Conservation (phyloP, 306 rosid species). For the Rosa rugosa region DNA sequence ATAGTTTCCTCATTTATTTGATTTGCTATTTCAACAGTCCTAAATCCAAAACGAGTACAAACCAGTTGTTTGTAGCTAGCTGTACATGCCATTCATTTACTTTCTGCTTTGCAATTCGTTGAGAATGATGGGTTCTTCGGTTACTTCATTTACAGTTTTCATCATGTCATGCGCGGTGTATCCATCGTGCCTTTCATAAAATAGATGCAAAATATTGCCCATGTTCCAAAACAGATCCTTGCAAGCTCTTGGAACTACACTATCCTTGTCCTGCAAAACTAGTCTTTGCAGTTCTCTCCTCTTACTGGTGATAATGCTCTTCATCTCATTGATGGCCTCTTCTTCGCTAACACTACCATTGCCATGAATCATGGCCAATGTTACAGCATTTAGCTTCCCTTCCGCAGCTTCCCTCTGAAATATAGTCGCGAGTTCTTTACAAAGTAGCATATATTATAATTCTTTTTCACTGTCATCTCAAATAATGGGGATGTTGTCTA, state of each 20-base stretch:
- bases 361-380: conserved; percentile 39
- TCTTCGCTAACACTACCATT: conserved; percentile 40
- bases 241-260: conserved; percentile 73
- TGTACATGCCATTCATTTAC: neutral
- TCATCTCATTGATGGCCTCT: conserved; percentile 42
- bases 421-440: conserved; percentile 3
- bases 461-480: neutral
- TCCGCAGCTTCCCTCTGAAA: conserved; percentile 71
- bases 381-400: conserved; percentile 70
- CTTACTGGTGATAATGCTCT: conserved; percentile 29
- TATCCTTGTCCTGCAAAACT: conserved; percentile 58
- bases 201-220: conserved; percentile 53
- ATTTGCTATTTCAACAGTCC: too few species aligned
- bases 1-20: too few species aligned
- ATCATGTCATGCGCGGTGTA: conserved; percentile 52
- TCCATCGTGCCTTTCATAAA: conserved; percentile 74
- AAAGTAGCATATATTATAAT: neutral
- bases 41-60: neutral
- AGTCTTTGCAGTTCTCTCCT: conserved; percentile 65
- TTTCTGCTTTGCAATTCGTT: conserved; percentile 10
- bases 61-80: neutral
- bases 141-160: conserved; percentile 39
- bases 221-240: conserved; percentile 81
- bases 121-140: conserved; percentile 53
- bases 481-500: conserved; percentile 8